phyloP scores from a whole-genome alignment of 352 stramenopile species.

The Phytophthora tubulina region DNA sequence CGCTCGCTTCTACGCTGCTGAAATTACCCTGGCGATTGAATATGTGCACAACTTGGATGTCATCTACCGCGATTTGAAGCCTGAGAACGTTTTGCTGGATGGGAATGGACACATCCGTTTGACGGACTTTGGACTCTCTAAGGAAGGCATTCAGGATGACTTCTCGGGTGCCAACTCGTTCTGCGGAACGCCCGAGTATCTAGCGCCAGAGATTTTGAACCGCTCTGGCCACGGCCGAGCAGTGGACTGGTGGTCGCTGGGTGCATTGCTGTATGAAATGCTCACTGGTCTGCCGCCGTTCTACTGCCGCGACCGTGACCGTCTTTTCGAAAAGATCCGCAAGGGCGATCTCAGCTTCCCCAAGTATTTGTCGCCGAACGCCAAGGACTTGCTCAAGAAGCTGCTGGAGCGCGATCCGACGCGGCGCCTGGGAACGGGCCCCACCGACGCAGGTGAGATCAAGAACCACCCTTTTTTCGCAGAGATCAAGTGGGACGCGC shows the following conservation, averaged over 20 bases:
- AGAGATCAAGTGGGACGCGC: slow-evolving; percentile 81
- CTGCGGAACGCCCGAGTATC: slow-evolving; percentile 98
- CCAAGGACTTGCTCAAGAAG: slow-evolving; percentile 89
- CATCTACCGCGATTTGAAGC: slow-evolving; percentile 98
- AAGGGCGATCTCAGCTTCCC: slow-evolving; percentile 96
- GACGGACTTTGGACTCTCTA: slow-evolving; percentile 98
- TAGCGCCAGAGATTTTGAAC: slow-evolving; percentile 99
- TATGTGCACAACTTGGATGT: slow-evolving; percentile 95
- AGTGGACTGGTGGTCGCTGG: slow-evolving; percentile 98
- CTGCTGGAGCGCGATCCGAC: slow-evolving; percentile 96
- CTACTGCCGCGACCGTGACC: slow-evolving; percentile 96
- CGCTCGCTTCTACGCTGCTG: slow-evolving; percentile 97
- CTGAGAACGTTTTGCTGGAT: slow-evolving; percentile 98
- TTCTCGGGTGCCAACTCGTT: slow-evolving; percentile 97
- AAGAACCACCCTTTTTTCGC: slow-evolving; percentile 87
- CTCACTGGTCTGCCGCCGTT: slow-evolving; percentile 89
- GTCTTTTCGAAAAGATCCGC: slow-evolving; percentile 98
- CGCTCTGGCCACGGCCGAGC: slow-evolving; percentile 95
- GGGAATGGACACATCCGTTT: slow-evolving; percentile 96
- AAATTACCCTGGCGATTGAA: slow-evolving; percentile 97
- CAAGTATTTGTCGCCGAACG: slow-evolving; percentile 90
- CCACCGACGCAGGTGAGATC: slow-evolving; percentile 80
- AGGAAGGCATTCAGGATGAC: slow-evolving; percentile 90
- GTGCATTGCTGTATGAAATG: slow-evolving; percentile 90
- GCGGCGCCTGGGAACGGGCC: slow-evolving; percentile 93